phyloP scores from a whole-genome alignment of 805 yeast species.

The Starmerella geochares region DNA sequence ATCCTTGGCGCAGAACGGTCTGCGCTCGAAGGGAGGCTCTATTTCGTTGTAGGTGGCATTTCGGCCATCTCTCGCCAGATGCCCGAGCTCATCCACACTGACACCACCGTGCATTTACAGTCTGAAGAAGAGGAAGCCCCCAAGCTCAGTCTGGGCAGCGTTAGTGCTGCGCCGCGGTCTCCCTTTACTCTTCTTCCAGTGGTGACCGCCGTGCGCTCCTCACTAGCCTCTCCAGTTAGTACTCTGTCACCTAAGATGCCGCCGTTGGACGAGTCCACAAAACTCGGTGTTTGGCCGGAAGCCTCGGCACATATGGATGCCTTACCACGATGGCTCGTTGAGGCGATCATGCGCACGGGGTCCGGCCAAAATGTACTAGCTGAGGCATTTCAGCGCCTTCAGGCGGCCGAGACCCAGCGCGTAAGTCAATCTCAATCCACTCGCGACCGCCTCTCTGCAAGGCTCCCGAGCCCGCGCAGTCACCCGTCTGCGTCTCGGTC shows the following conservation, averaged over 20 bases:
- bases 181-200: conserved; percentile 21
- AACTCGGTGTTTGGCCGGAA: conserved; percentile 14
- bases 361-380: conserved; percentile 36
- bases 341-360: conserved; percentile 31
- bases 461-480: conserved; percentile 6
- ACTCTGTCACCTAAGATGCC: conserved; percentile 13
- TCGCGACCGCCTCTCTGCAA: conserved; percentile 5
- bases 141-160: conserved; percentile 12
- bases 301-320: conserved; percentile 12
- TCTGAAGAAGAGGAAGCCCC: conserved; percentile 11
- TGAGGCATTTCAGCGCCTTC: conserved; percentile 54
- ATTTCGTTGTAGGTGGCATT: conserved; percentile 23
- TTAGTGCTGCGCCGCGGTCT: conserved; percentile 16
- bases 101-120: conserved; percentile 4
- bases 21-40: conserved; percentile 8
- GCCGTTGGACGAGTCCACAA: conserved; percentile 21
- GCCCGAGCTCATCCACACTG: conserved; percentile 14
- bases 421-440: background rate
- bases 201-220: conserved; percentile 9
- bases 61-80: conserved; percentile 7
- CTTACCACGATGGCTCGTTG: conserved; percentile 49
- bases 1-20: conserved; percentile 15
- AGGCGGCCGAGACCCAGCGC: conserved; percentile 58
- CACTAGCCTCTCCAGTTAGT: conserved; percentile 15
- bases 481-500: conserved; percentile 4